A percentile compares a stretch with the other conserved stretches of the same genome.
Evolutionary conservation across 805 yeast species (phyloP).

Genomic region (Lachancea sp.): DNA sequence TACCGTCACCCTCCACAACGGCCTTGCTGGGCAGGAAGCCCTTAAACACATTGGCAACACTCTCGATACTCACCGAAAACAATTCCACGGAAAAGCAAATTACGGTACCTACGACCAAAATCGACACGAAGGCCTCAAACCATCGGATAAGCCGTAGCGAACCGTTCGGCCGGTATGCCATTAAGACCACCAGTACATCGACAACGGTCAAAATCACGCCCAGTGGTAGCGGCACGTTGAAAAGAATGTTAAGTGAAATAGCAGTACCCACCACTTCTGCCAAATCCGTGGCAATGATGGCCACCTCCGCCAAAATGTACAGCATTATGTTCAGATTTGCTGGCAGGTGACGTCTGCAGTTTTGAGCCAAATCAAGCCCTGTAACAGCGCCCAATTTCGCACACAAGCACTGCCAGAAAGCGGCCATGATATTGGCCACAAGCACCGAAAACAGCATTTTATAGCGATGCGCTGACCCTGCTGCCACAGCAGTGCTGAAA

Average conservation of each 20-base stretch:
- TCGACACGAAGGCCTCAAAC: conserved; percentile 76
- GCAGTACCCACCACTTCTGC: conserved; percentile 99
- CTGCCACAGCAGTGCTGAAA: conserved; percentile 89
- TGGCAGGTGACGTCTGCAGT: conserved; percentile 72
- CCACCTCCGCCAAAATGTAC: conserved; percentile 77
- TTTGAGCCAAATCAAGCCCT: conserved; percentile 84
- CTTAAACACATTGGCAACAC: conserved; percentile 54
- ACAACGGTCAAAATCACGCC: conserved; percentile 83
- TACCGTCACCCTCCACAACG: conserved; percentile 52
- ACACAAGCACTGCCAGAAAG: conserved; percentile 76
- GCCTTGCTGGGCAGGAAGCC: conserved; percentile 58
- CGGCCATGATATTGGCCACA: conserved; percentile 78
- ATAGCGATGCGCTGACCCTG: conserved; percentile 82
- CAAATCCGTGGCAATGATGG: conserved; percentile 91
- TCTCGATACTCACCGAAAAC: conserved; percentile 51
- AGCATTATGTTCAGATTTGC: conserved; percentile 50
- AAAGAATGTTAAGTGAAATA: conserved; percentile 77
- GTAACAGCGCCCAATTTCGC: conserved; percentile 91
- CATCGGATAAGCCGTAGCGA: conserved; percentile 69
- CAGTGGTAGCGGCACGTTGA: conserved; percentile 67
- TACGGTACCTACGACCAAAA: conserved; percentile 74
- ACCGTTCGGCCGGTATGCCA: conserved; percentile 84
- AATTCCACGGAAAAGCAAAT: conserved; percentile 78
- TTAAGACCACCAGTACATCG: conserved; percentile 77
- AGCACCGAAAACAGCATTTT: conserved; percentile 72